A percentile compares a stretch with the other conserved stretches of the same genome.
Evolutionary conservation across 352 stramenopile genomes (phyloP).

Genomic region (Phytophthora litchii): DNA sequence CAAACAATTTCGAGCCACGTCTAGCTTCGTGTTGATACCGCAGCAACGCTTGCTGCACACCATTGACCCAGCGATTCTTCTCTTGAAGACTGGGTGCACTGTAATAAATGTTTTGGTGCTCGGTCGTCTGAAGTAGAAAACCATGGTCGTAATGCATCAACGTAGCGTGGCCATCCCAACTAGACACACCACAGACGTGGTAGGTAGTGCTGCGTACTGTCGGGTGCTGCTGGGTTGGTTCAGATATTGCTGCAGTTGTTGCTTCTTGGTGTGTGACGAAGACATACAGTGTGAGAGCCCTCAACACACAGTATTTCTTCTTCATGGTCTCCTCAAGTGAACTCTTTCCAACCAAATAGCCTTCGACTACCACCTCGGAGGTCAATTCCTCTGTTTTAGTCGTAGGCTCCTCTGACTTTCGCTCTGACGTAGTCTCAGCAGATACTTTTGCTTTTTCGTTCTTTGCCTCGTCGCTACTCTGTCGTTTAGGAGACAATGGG

Average conservation of each 20-base stretch:
- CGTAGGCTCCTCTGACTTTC: neutral
- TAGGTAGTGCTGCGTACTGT: constrained; percentile 23
- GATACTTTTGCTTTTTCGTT: constrained; percentile 5
- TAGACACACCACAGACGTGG: constrained; percentile 48
- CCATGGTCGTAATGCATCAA: constrained; percentile 76
- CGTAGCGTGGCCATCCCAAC: constrained; percentile 67
- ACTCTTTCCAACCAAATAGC: constrained; percentile 62
- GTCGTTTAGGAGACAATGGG: constrained; percentile 23
- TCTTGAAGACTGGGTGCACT: constrained; percentile 66
- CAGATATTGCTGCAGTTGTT: constrained; percentile 1
- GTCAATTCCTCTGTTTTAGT: constrained; percentile 4
- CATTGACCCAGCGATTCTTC: constrained; percentile 68
- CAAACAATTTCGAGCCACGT: constrained; percentile 26
- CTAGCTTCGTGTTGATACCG: constrained; percentile 15
- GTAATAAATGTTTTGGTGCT: constrained; percentile 67
- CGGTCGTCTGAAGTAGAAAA: constrained; percentile 65
- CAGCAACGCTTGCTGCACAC: constrained; percentile 59
- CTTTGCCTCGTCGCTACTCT: constrained; percentile 12
- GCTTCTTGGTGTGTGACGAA: constrained; percentile 50
- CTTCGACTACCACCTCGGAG: constrained; percentile 46
- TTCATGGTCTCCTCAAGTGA: constrained; percentile 49
- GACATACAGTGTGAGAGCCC: constrained; percentile 48
- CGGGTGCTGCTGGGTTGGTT: neutral
- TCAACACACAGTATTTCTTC: constrained; percentile 66
- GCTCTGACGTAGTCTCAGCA: neutral